Evolutionary conservation across 495 filamentous ascomycete species (phyloP), one percentile per base, ranked within the genome.

Genomic region (Cairneyella variabilis): DNA sequence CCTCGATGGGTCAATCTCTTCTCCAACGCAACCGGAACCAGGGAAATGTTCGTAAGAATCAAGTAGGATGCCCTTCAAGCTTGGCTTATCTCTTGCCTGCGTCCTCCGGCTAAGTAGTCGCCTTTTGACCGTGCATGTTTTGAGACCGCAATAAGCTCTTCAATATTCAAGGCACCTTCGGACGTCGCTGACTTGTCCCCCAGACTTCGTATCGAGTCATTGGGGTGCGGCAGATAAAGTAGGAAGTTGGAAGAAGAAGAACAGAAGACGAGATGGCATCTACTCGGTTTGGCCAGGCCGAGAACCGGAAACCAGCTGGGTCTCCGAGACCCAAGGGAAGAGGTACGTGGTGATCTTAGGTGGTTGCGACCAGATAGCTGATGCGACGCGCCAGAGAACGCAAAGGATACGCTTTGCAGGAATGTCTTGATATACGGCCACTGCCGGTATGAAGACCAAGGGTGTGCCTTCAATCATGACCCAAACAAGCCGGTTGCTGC

Each of bases 381-480:
- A 58, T 56, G 38, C 16, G 28, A 42, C 6, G 23, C 11, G 20
- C 40, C 49, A 84, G 83, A 85, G 63, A 82, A 81, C 63, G 73
- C 85, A 49, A 95, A 91, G 69, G 90, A 92, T 60, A 96, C 89
- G 0, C 76, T 93, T 22, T 97, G 92, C 71, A 84, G 91, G 58
- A 96, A 97, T 68, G 84, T 97, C 11, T 80, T 89, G 32, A 96
- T 97, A 54, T 96, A 96, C 68, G 92, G 92, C 25, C 84, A 91
- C 66, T 97, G 92, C 68, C 85, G 89, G 45, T 96, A 88, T 69
- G 86, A 93, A 70, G 89, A 93, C 63, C 86, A 90, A 73, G 61
- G 89, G 18, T 97, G 91, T 69, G 81, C 86, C 56, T 97, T 95
- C 72, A 92, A 91, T 60, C 91, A 97, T 66, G 88, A 95, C 60